Evolutionary conservation across 768 basidiomycete genomes (phyloP).

Genomic region (Russula lepida): DNA sequence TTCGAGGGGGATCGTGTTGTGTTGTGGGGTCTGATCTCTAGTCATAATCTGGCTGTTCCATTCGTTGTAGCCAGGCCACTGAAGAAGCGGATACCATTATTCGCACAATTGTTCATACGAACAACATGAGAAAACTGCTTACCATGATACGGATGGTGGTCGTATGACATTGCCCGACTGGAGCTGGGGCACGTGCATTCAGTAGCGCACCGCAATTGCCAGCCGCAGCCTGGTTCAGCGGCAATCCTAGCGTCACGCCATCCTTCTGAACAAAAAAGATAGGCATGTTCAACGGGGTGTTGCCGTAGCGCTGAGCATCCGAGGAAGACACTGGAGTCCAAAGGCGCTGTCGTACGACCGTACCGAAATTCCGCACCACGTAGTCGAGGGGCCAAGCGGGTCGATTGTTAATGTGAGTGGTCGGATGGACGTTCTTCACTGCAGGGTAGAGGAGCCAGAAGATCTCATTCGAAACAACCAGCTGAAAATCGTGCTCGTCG

Average conservation of each 20-base stretch:
- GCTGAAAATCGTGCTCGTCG: background rate
- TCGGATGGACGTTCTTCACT: background rate
- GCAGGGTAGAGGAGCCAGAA: background rate
- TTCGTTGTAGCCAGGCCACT: slow-evolving; percentile 13
- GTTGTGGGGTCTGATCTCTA: background rate
- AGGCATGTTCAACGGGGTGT: background rate
- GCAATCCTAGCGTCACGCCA: background rate
- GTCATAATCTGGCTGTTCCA: slow-evolving; percentile 9
- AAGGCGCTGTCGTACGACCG: background rate
- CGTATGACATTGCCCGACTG: background rate
- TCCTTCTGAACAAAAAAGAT: slow-evolving; percentile 13
- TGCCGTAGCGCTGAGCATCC: slow-evolving; percentile 6
- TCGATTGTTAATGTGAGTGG: background rate
- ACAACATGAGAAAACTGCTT: background rate
- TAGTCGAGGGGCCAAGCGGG: slow-evolving; percentile 9
- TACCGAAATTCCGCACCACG: background rate
- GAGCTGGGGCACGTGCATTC: background rate
- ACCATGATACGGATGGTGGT: slow-evolving; percentile 6
- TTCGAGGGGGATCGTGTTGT: background rate
- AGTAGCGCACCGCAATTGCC: background rate
- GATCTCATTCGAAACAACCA: background rate
- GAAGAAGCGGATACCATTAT: background rate
- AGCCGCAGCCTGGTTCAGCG: background rate
- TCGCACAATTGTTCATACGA: background rate
- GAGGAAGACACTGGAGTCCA: slow-evolving; percentile 1